Conservation (phyloP, 1,139 yeast genomes). For the Suhomyces guaymorum region DNA sequence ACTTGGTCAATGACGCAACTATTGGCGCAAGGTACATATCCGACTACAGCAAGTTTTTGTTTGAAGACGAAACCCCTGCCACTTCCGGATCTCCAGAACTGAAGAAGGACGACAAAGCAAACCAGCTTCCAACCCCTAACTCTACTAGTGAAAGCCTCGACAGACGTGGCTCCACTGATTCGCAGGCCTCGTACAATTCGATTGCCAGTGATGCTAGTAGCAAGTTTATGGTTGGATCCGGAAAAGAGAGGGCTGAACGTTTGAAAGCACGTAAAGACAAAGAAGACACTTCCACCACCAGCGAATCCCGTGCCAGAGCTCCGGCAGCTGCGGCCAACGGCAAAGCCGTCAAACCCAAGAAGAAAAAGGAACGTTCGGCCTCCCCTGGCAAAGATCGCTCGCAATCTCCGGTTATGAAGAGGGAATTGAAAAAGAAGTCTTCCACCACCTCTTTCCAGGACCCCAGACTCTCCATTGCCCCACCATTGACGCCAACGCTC, state of each 20-base stretch:
- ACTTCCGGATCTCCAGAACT: conserved; percentile 9
- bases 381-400: conserved; percentile 9
- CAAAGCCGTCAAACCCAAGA: no score
- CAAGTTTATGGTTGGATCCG: conserved; percentile 34
- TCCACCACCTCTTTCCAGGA: conserved; percentile 17
- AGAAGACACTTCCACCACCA: conserved; percentile 1
- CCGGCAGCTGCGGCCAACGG: conserved; percentile 1
- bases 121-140: conserved; percentile 22
- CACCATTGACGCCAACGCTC: conserved; percentile 15
- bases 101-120: conserved; percentile 8
- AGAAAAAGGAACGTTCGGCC: conserved; percentile 9
- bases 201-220: conserved; percentile 41
- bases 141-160: conserved; percentile 17
- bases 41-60: conserved; percentile 35
- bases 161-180: conserved; percentile 30
- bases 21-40: conserved; percentile 30
- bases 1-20: conserved; percentile 18
- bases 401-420: conserved; percentile 5
- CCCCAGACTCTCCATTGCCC: conserved; percentile 14
- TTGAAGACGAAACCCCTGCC: conserved; percentile 26
- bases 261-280: conserved; percentile 13
- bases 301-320: conserved; percentile 2
- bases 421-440: conserved; percentile 9
- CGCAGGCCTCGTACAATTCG: conserved; percentile 31
- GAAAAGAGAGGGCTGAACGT: conserved; percentile 22